Evolutionary conservation across 495 filamentous ascomycete species (phyloP), one percentile per base, ranked within the genome.

Genomic region (Penicillium goetzii): DNA sequence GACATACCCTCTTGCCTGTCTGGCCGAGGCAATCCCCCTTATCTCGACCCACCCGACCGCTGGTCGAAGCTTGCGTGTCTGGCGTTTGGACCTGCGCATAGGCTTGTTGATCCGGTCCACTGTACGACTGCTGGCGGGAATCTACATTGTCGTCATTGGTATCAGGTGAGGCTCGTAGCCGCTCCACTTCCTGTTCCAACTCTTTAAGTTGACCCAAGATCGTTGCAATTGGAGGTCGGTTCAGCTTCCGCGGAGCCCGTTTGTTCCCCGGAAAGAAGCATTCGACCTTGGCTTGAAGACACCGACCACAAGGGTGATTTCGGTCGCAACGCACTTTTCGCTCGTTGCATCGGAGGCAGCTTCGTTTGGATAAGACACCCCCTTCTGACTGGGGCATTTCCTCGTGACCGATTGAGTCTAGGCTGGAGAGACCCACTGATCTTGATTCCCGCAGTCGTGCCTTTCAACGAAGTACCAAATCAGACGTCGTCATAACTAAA

Each of bases 191-290:
- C 17, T 85, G 85, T 67, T 93, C 91, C 25, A 93, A 71, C 67
- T 86, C 85, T 43, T 85, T 77, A 69, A 95, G 23, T 33, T 89
- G 80, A 64, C 88, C 86, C 73, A 92, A 77, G 12, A 93, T 72
- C 67, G 92, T 90, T 36, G 58, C 32, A n/a, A 67, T 60, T 41
- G 67, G 84, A 38, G 84, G 84, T 64, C 79, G 76, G 54, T 87
- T 79, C 33, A 86, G 75, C 56, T 84, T 80, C 25, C 88, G 78
- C 1, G 89, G 88, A 11, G 90, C 89, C 53, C 90, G 55, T 50
- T 88, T 88, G 0, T 88, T 88, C 0, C 85, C 84, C 1, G 91
- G 90, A 72, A 89, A 92, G 25, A 88, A 74, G 75, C 91, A 95
- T 73, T 87, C 82, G 51, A 86, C 87, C 43, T 84, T 84, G 21